A percentile compares a stretch with the other conserved stretches of the same genome.
Evolutionary conservation across 2,329 filamentous ascomycete genomes (phyloP).

Genomic region (Alternaria sp.): DNA sequence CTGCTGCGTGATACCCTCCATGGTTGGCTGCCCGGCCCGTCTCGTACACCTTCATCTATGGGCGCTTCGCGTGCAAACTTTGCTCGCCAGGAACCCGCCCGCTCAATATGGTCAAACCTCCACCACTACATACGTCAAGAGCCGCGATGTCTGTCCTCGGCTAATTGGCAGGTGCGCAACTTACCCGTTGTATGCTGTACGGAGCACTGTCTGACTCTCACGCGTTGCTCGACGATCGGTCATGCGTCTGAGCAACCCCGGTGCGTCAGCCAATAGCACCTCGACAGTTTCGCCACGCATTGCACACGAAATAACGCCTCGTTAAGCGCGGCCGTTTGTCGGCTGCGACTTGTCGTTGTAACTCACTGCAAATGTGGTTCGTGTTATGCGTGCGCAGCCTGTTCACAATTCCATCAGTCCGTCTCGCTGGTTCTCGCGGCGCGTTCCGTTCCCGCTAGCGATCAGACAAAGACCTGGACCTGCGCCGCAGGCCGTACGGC

Average conservation of each 20-base stretch:
- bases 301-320: constrained; percentile 12
- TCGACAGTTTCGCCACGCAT: constrained; percentile 17
- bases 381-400: not conserved
- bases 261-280: constrained; percentile 17
- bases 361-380: constrained; percentile 1
- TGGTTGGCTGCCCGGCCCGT: constrained; percentile 32
- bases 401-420: constrained; percentile 17
- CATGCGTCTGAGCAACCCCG: constrained; percentile 40
- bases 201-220: constrained; percentile 8
- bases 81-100: constrained; percentile 17
- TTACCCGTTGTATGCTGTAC: constrained; percentile 15
- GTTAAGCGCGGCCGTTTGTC: constrained; percentile 25
- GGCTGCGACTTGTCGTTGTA: constrained; percentile 4
- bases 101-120: constrained; percentile 2
- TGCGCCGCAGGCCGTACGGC: constrained; percentile 18
- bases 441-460: constrained; percentile 37
- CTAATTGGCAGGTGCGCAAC: constrained; percentile 21
- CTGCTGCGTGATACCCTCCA: constrained; percentile 7
- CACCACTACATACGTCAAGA: constrained; percentile 11
- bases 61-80: constrained; percentile 13
- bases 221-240: constrained; percentile 18
- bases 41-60: constrained; percentile 12
- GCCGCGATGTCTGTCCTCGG: constrained; percentile 21
- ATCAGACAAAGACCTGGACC: constrained; percentile 29
- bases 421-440: constrained; percentile 28